Conservation (phyloP, 305 asterid species). For the Caryopteris hybrid region DNA sequence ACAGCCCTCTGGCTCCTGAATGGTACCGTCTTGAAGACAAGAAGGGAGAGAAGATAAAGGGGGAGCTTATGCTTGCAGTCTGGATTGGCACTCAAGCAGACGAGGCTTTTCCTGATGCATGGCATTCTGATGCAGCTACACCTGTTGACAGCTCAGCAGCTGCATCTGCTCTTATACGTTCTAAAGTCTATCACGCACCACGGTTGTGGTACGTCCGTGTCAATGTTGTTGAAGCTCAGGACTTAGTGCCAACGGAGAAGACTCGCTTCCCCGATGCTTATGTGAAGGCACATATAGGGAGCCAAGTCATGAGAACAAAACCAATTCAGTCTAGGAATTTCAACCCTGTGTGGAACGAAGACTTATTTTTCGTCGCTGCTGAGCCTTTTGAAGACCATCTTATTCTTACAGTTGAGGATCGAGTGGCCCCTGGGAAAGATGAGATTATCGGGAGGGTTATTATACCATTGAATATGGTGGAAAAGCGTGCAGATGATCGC, state of each 20-base stretch:
- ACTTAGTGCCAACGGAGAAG: constrained; percentile 58
- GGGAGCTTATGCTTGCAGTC: constrained; percentile 82
- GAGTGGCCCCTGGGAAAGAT: constrained; percentile 83
- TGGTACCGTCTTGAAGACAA: constrained; percentile 78
- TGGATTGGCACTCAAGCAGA: constrained; percentile 94
- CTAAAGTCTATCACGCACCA: constrained; percentile 79
- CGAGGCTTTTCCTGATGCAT: constrained; percentile 82
- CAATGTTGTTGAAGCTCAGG: constrained; percentile 79
- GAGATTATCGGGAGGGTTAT: constrained; percentile 75
- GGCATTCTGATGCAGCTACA: constrained; percentile 79
- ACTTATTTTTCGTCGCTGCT: constrained; percentile 68
- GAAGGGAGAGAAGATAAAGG: constrained; percentile 67
- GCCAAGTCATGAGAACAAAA: constrained; percentile 69
- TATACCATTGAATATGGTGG: constrained; percentile 58
- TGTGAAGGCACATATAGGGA: constrained; percentile 76
- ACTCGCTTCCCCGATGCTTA: constrained; percentile 63
- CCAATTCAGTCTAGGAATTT: constrained; percentile 55
- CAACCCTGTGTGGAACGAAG: constrained; percentile 82
- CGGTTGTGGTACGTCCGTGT: constrained; percentile 79
- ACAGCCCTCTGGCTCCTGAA: constrained; percentile 85
- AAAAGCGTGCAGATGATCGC: constrained; percentile 77
- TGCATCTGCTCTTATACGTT: constrained; percentile 54
- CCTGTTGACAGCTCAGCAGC: constrained; percentile 66
- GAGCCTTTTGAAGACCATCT: constrained; percentile 89
- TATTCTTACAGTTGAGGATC: constrained; percentile 73